Evolutionary conservation across 164 flowering plant genomes (phyloP).

Genomic region (Macadamia tetraphylla): DNA sequence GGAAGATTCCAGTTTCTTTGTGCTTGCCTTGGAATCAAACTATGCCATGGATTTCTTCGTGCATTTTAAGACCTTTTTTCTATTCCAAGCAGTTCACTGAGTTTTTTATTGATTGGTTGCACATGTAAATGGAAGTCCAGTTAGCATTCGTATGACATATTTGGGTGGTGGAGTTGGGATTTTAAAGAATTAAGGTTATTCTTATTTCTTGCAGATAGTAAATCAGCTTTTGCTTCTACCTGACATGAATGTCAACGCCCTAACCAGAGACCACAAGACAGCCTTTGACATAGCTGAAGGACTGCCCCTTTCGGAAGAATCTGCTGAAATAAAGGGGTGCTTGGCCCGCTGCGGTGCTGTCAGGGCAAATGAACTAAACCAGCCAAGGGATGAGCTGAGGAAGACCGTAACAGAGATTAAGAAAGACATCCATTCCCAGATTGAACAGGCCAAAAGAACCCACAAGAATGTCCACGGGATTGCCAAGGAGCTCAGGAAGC

Average conservation of each 20-base stretch:
- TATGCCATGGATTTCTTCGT: too few species aligned
- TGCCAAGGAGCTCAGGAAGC: constrained; percentile 59
- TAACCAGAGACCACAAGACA: constrained; percentile 69
- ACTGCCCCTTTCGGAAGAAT: constrained; percentile 58
- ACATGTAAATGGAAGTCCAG: too few species aligned
- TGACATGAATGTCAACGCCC: constrained; percentile 63
- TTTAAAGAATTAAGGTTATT: too few species aligned
- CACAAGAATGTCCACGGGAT: constrained; percentile 61
- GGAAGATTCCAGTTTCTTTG: too few species aligned
- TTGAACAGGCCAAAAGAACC: constrained; percentile 65
- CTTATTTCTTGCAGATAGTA: constrained; percentile 49
- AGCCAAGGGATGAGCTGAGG: constrained; percentile 69
- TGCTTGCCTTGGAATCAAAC: too few species aligned
- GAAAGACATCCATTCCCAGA: constrained; percentile 64
- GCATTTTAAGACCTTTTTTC: too few species aligned
- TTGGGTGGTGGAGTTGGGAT: too few species aligned
- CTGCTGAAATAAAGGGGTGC: constrained; percentile 47
- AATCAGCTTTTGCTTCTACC: constrained; percentile 43
- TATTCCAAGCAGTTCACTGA: too few species aligned
- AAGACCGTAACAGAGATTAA: constrained; percentile 67
- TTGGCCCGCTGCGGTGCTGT: constrained; percentile 47
- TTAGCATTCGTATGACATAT: too few species aligned
- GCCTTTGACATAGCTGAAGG: constrained; percentile 75
- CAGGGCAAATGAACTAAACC: constrained; percentile 66
- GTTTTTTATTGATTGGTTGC: too few species aligned